Evolutionary conservation across 176 grass and related monocot species (phyloP).

Genomic region (Eleusine indica): DNA sequence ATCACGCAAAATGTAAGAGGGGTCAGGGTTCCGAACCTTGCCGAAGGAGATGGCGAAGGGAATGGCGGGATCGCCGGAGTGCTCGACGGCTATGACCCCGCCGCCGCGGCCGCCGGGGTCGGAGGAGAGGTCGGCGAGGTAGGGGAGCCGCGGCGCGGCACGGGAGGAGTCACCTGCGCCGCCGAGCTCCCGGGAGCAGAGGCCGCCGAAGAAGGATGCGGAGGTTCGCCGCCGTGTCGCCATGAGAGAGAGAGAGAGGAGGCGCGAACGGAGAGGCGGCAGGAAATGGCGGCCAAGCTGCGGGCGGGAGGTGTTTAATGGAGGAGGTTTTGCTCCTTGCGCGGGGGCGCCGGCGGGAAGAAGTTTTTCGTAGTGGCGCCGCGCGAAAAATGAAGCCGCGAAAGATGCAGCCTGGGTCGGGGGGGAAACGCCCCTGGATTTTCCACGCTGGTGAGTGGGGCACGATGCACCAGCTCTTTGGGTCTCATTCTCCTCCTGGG

Average conservation of each 20-base stretch:
- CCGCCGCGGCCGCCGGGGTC: constrained; percentile 55
- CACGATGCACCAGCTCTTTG: too few relatives aligned
- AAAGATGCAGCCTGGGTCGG: constrained; percentile 6
- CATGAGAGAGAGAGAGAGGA: constrained; percentile 41
- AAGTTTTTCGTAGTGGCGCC: constrained; percentile 44
- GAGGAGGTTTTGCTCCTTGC: constrained; percentile 29
- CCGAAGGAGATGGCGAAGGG: constrained; percentile 86
- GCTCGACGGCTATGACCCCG: constrained; percentile 81
- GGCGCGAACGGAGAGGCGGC: constrained; percentile 4
- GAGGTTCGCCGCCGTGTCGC: constrained; percentile 41
- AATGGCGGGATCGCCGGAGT: constrained; percentile 49
- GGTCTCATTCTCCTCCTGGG: too few relatives aligned
- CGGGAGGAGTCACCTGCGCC: constrained; percentile 32
- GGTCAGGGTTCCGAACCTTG: constrained; percentile 56
- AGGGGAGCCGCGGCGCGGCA: constrained; percentile 38
- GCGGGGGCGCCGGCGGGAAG: constrained; percentile 51
- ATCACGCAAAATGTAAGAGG: neutral
- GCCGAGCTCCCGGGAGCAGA: constrained; percentile 63
- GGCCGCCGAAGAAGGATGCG: constrained; percentile 72
- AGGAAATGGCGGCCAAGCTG: constrained; percentile 11
- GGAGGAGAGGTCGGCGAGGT: constrained; percentile 78
- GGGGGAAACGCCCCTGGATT: neutral
- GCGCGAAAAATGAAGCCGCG: constrained; percentile 39
- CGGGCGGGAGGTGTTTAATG: constrained; percentile 41
- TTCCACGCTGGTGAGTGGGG: neutral